These are phyloP conservation scores for Vigna trinervia DNA, from an alignment of 306 rosid genomes.

Conservation along the genomic window DNA sequence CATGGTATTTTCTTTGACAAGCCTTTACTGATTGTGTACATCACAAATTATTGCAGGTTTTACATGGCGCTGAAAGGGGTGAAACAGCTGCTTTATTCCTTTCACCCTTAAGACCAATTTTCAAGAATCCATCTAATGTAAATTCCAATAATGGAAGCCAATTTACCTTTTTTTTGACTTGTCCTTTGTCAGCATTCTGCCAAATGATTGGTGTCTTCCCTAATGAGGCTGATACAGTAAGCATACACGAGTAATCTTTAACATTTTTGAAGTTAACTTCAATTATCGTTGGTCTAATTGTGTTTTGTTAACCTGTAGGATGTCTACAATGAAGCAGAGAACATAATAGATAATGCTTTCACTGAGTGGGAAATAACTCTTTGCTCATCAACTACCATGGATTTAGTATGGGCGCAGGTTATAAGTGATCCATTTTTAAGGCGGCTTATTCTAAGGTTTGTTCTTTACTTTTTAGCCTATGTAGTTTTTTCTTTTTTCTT, in stretches of 20 bases:
- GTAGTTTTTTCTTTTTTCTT: not conserved
- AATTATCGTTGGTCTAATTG: conserved; percentile 44
- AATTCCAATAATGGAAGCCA: conserved; percentile 79
- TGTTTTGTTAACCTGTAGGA: conserved; percentile 58
- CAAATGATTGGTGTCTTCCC: conserved; percentile 77
- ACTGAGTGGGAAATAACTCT: conserved; percentile 91
- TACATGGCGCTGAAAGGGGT: conserved; percentile 93
- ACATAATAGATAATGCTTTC: conserved; percentile 74
- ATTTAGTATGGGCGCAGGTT: conserved; percentile 97
- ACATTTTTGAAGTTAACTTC: conserved; percentile 24
- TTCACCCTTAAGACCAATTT: conserved; percentile 79
- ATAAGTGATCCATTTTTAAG: conserved; percentile 84
- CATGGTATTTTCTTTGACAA: conserved; percentile 27
- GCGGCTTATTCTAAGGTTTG: conserved; percentile 81
- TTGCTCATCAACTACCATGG: conserved; percentile 74
- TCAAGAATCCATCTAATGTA: conserved; percentile 66
- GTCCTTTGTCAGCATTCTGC: conserved; percentile 90
- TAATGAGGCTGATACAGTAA: conserved; percentile 64
- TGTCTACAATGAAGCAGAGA: conserved; percentile 75
- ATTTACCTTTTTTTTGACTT: conserved; percentile 93
- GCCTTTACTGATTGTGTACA: conserved; percentile 34
- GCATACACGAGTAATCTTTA: conserved; percentile 39
- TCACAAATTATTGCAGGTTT: conserved; percentile 62
- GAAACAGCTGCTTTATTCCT: conserved; percentile 87
- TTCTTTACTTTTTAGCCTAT: conserved; percentile 29